phyloP scores from a whole-genome alignment of 768 basidiomycete species.

The Lyophyllum decastes region DNA sequence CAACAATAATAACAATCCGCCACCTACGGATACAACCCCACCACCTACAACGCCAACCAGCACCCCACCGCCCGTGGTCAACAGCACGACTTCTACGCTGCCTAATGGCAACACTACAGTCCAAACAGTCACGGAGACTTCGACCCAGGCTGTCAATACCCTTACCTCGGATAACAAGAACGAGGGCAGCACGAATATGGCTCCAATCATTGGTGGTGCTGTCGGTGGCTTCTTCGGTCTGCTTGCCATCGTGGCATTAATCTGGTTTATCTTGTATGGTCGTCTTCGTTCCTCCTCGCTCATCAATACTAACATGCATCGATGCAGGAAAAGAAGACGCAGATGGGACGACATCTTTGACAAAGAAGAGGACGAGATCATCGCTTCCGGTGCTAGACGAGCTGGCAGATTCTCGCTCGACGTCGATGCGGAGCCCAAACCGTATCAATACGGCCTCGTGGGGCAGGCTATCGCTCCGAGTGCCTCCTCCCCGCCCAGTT shows the following conservation, averaged over 20 bases:
- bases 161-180: constrained; percentile 23
- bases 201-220: constrained; percentile 53
- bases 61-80: constrained; percentile 33
- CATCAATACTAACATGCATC: not conserved
- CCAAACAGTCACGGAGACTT: constrained; percentile 35
- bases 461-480: constrained; percentile 41
- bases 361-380: constrained; percentile 35
- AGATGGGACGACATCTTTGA: constrained; percentile 57
- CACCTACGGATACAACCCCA: constrained; percentile 8
- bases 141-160: constrained; percentile 32
- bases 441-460: constrained; percentile 66
- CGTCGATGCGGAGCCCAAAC: constrained; percentile 45
- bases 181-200: constrained; percentile 30
- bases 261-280: constrained; percentile 55
- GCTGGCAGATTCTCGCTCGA: constrained; percentile 31
- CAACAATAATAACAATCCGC: not conserved
- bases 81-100: constrained; percentile 35
- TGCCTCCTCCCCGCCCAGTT: constrained; percentile 36
- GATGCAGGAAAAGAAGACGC: constrained; percentile 42
- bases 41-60: not conserved
- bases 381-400: constrained; percentile 20
- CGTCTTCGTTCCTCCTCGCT: not conserved
- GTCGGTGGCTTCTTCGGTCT: constrained; percentile 57
- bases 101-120: constrained; percentile 41
- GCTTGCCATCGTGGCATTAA: constrained; percentile 39